These are phyloP conservation scores for Tylopilus cervinicoccineus DNA, from an alignment of 768 basidiomycete species.

Conservation along the genomic window DNA sequence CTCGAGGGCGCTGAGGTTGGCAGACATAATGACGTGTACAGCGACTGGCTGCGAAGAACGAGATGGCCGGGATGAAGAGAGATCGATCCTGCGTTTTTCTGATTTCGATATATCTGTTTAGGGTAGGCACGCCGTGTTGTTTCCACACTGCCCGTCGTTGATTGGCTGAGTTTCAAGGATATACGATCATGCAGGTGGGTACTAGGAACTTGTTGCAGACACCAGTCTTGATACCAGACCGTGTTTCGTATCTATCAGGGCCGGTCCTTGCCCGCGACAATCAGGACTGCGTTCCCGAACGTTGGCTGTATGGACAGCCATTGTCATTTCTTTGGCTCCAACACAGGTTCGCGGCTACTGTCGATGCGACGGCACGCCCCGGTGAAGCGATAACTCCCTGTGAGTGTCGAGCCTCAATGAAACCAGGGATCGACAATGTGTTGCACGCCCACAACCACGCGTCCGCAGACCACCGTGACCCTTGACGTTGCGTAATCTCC, in stretches of 20 bases:
- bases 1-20: slow-evolving; percentile 71
- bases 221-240: too few relatives aligned
- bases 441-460: not conserved
- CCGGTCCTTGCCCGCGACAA: not conserved
- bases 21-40: slow-evolving; percentile 49
- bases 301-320: not conserved
- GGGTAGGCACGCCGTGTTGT: slow-evolving; percentile 23
- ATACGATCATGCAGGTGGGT: not conserved
- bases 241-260: too few relatives aligned
- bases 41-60: slow-evolving; percentile 2
- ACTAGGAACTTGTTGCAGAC: not conserved
- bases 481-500: slow-evolving; percentile 5
- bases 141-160: slow-evolving; percentile 1
- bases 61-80: slow-evolving; percentile 29
- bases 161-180: slow-evolving; percentile 10
- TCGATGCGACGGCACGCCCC: slow-evolving; percentile 5
- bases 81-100: slow-evolving; percentile 21
- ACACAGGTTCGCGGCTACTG: slow-evolving; percentile 1
- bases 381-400: slow-evolving; percentile 18
- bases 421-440: slow-evolving; percentile 14
- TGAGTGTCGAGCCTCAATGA: slow-evolving; percentile 4
- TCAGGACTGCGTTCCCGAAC: not conserved
- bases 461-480: not conserved
- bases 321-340: not conserved
- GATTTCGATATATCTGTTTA: slow-evolving; percentile 25